Percentiles rank a stretch among this genome's conserved stretches.
phyloP scores from a whole-genome alignment of 2,329 filamentous ascomycete genomes.

The Fusarium temperatum region DNA sequence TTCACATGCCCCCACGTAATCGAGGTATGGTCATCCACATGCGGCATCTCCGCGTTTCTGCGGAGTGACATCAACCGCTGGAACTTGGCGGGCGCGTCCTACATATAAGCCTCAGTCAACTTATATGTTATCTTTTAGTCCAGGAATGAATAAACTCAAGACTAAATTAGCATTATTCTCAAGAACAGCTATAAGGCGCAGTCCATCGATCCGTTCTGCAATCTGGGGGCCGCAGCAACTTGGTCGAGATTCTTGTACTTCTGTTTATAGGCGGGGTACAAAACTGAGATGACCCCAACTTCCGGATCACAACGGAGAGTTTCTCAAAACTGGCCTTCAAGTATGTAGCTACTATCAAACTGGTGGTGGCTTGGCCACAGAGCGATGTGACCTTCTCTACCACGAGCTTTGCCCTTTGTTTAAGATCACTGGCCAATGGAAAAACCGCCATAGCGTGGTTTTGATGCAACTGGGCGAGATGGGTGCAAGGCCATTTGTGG shows the following conservation, averaged over 20 bases:
- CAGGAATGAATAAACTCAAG: neutral
- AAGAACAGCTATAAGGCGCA: fast-evolving
- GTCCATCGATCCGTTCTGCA: neutral
- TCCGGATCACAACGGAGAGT: neutral
- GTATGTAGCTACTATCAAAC: neutral
- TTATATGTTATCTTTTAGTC: too few species aligned
- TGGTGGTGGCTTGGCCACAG: neutral
- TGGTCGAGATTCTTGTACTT: neutral
- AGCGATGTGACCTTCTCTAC: neutral
- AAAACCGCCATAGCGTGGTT: too few species aligned
- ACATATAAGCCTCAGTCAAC: neutral
- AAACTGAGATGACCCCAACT: neutral
- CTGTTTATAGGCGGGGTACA: too few species aligned
- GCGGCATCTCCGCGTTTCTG: neutral
- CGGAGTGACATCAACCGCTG: neutral
- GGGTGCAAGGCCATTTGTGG: too few species aligned
- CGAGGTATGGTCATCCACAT: too few species aligned
- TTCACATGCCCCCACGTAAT: neutral
- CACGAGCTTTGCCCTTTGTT: fast-evolving
- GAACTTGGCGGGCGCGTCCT: fast-evolving
- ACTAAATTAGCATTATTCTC: fast-evolving
- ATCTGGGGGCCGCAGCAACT: neutral
- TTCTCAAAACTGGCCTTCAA: neutral
- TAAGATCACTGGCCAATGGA: too few species aligned
- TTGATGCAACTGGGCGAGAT: too few species aligned